These are phyloP conservation scores for Cronartium quercuum DNA, from an alignment of 1,284 basidiomycete genomes.

Conservation along the genomic window DNA sequence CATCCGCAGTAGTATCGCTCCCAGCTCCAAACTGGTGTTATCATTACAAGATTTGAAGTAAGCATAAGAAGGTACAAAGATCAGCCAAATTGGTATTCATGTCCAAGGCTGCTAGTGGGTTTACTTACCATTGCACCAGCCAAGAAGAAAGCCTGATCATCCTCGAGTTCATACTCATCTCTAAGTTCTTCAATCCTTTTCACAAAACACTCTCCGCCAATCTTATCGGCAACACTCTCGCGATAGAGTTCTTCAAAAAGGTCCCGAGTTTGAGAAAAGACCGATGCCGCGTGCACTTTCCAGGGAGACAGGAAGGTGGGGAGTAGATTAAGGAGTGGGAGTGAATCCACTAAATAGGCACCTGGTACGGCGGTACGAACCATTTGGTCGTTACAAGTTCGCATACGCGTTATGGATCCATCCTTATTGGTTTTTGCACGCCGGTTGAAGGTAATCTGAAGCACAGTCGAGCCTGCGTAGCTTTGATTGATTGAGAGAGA, in stretches of 20 bases:
- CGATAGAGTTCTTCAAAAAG: slow-evolving; percentile 44
- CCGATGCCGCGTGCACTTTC: slow-evolving; percentile 41
- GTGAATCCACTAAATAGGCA: slow-evolving; percentile 44
- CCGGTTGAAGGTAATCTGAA: slow-evolving; percentile 47
- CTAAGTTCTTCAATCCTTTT: slow-evolving; percentile 44
- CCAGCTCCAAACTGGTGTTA: slow-evolving; percentile 48
- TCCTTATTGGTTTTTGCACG: slow-evolving; percentile 43
- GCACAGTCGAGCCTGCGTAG: slow-evolving; percentile 47
- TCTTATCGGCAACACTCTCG: slow-evolving; percentile 34
- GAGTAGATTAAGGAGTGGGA: slow-evolving; percentile 44
- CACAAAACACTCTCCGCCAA: slow-evolving; percentile 45
- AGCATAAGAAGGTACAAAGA: background rate
- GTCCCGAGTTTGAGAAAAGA: slow-evolving; percentile 43
- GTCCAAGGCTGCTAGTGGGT: background rate
- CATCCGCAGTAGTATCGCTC: slow-evolving; percentile 44
- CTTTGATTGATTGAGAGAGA: slow-evolving; percentile 15
- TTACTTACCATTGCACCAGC: slow-evolving; percentile 45
- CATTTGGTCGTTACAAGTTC: slow-evolving; percentile 43
- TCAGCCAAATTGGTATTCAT: background rate
- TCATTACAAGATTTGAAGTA: background rate
- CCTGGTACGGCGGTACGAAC: slow-evolving; percentile 46
- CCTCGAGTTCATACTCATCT: slow-evolving; percentile 42
- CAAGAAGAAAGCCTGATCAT: slow-evolving; percentile 46
- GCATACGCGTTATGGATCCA: slow-evolving; percentile 45
- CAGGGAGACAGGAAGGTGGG: slow-evolving; percentile 44